Evolutionary conservation across 2,329 filamentous ascomycete species (phyloP).

Genomic region (Helminthosporium solani): DNA sequence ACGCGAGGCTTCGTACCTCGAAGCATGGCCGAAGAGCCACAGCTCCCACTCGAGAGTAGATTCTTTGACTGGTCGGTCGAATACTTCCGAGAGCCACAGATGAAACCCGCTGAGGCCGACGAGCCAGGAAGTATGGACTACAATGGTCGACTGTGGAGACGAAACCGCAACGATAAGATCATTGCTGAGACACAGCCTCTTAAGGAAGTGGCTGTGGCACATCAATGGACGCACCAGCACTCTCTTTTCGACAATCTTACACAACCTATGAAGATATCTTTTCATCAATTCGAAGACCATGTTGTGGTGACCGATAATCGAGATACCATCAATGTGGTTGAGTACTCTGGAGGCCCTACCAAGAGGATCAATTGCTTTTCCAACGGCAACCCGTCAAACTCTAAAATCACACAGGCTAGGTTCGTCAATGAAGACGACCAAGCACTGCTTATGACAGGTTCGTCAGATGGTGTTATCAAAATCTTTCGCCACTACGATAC

Average conservation of each 20-base stretch:
- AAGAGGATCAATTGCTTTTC: slow-evolving; percentile 87
- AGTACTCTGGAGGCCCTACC: slow-evolving; percentile 54
- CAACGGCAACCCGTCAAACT: slow-evolving; percentile 89
- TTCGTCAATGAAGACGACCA: slow-evolving; percentile 99
- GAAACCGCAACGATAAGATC: slow-evolving; percentile 89
- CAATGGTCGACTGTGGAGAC: slow-evolving; percentile 89
- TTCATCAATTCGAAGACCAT: slow-evolving; percentile 97
- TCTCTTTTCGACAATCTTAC: slow-evolving; percentile 85
- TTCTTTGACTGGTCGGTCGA: slow-evolving; percentile 95
- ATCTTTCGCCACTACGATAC: slow-evolving; percentile 91
- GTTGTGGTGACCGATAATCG: slow-evolving; percentile 90
- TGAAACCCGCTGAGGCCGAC: slow-evolving; percentile 94
- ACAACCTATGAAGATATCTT: slow-evolving; percentile 89
- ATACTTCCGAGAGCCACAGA: slow-evolving; percentile 97
- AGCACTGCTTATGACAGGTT: slow-evolving; percentile 90
- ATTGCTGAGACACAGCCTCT: slow-evolving; percentile 90
- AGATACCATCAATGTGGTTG: slow-evolving; percentile 87
- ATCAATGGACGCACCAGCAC: slow-evolving; percentile 81
- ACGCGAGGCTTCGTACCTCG: slow-evolving; percentile 72
- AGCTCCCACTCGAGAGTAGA: slow-evolving; percentile 74
- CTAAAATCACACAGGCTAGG: slow-evolving; percentile 88
- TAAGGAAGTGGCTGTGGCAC: slow-evolving; percentile 81
- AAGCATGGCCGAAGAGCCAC: slow-evolving; percentile 58
- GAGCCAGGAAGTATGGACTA: slow-evolving; percentile 96
- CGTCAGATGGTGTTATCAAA: slow-evolving; percentile 90